Conservation (phyloP, 768 basidiomycete species). For the Lentinula sp. region DNA sequence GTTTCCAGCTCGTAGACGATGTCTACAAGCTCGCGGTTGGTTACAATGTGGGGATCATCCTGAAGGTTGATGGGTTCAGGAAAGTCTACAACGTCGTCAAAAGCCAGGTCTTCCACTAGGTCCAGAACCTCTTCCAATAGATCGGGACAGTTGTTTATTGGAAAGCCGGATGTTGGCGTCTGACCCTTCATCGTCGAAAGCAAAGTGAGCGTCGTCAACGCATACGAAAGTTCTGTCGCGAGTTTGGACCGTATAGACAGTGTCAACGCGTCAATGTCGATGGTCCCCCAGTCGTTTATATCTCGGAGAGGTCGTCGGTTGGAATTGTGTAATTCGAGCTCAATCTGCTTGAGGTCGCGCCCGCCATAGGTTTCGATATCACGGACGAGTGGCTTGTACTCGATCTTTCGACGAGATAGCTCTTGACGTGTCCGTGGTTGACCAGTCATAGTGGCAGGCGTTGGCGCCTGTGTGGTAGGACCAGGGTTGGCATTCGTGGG, state of each 20-base stretch:
- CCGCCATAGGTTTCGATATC: slow-evolving; percentile 76
- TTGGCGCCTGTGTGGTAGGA: slow-evolving; percentile 13
- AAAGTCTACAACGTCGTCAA: slow-evolving; percentile 39
- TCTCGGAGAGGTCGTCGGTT: slow-evolving; percentile 58
- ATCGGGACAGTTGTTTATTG: slow-evolving; percentile 69
- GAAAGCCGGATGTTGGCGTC: slow-evolving; percentile 62
- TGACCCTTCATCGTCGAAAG: slow-evolving; percentile 73
- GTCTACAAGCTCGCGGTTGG: slow-evolving; percentile 61
- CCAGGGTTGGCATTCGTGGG: slow-evolving; percentile 1
- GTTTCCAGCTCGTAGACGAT: slow-evolving; percentile 50
- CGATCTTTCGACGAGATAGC: slow-evolving; percentile 72
- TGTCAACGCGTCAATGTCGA: slow-evolving; percentile 91
- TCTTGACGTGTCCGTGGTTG: slow-evolving; percentile 37
- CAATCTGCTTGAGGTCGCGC: slow-evolving; percentile 65
- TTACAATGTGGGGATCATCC: slow-evolving; percentile 37
- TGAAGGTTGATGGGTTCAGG: slow-evolving; percentile 15
- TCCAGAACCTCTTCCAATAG: slow-evolving; percentile 85
- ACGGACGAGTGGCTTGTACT: slow-evolving; percentile 78
- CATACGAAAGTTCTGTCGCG: slow-evolving; percentile 81
- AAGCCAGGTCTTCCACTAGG: slow-evolving; percentile 77
- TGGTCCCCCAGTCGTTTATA: slow-evolving; percentile 79
- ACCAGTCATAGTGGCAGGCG: slow-evolving; percentile 16
- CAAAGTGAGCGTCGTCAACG: slow-evolving; percentile 79
- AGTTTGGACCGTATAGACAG: slow-evolving; percentile 88
- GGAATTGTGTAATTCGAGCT: slow-evolving; percentile 49